Conservation (phyloP, 225 moss, liverwort and hornwort species). For the Physcomitrium patens region DNA sequence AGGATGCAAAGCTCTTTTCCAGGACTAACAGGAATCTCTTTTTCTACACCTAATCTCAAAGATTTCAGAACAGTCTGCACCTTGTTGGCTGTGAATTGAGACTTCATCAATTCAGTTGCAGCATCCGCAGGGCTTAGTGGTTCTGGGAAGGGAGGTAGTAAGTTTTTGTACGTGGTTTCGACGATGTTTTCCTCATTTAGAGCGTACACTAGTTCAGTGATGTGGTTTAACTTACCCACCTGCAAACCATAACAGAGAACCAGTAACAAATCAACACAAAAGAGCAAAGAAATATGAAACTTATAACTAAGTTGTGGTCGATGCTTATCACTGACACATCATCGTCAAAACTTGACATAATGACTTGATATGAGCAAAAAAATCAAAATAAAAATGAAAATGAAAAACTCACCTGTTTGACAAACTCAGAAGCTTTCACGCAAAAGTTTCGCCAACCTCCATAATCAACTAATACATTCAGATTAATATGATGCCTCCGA, state of each 20-base stretch:
- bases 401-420: constrained; percentile 62
- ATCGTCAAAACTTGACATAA: background rate
- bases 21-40: constrained; percentile 61
- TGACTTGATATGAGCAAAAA: constrained; percentile 12
- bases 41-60: constrained; percentile 74
- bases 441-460: constrained; percentile 90
- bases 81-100: constrained; percentile 59
- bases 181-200: constrained; percentile 78
- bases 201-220: constrained; percentile 89
- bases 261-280: background rate
- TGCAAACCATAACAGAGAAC: constrained; percentile 33
- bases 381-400: background rate
- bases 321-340: background rate
- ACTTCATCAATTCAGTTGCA: constrained; percentile 47
- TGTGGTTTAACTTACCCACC: constrained; percentile 74
- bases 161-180: constrained; percentile 69
- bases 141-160: constrained; percentile 54
- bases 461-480: constrained; percentile 94
- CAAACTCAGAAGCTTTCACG: constrained; percentile 64
- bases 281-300: too few relatives aligned
- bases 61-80: constrained; percentile 75
- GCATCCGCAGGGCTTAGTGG: constrained; percentile 33
- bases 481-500: constrained; percentile 89
- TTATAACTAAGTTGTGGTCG: background rate
- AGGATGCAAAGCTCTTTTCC: constrained; percentile 86